These are phyloP conservation scores for Hymenochaete sp. DNA, from an alignment of 1,284 basidiomycete genomes.

Conservation along the genomic window DNA sequence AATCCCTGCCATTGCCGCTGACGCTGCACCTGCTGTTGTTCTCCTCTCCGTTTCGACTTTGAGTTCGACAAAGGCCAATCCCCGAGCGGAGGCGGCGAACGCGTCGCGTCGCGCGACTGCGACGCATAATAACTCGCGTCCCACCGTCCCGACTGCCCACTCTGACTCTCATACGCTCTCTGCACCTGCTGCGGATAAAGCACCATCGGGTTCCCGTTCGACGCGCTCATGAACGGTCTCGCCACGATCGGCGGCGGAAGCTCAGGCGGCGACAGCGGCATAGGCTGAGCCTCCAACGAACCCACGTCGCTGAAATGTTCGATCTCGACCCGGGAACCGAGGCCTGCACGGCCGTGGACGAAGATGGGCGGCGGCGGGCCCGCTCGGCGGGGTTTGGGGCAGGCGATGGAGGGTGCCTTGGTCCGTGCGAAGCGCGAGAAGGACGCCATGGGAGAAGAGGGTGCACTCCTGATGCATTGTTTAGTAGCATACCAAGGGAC, in stretches of 20 bases:
- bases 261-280: slow-evolving; percentile 21
- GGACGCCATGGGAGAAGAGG: slow-evolving; percentile 27
- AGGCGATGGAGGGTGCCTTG: slow-evolving; percentile 29
- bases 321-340: slow-evolving; percentile 36
- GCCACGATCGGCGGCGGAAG: slow-evolving; percentile 16
- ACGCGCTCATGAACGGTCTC: too few relatives aligned
- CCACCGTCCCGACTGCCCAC: too few relatives aligned
- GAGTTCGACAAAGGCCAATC: slow-evolving; percentile 38
- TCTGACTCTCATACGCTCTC: slow-evolving; percentile 2
- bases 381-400: slow-evolving; percentile 34
- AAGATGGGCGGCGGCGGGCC: slow-evolving; percentile 26
- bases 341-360: slow-evolving; percentile 29
- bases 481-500: slow-evolving; percentile 32
- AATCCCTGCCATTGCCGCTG: too few relatives aligned
- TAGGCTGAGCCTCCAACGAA: slow-evolving; percentile 21
- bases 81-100: slow-evolving; percentile 41
- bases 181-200: slow-evolving; percentile 28
- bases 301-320: slow-evolving; percentile 36
- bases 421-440: slow-evolving; percentile 26
- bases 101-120: slow-evolving; percentile 18
- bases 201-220: too few relatives aligned
- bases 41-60: too few relatives aligned
- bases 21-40: too few relatives aligned
- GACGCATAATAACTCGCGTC: too few relatives aligned
- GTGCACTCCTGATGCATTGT: slow-evolving; percentile 24